Evolutionary conservation across 805 yeast species (phyloP).

Genomic region (Starmerella cellae): DNA sequence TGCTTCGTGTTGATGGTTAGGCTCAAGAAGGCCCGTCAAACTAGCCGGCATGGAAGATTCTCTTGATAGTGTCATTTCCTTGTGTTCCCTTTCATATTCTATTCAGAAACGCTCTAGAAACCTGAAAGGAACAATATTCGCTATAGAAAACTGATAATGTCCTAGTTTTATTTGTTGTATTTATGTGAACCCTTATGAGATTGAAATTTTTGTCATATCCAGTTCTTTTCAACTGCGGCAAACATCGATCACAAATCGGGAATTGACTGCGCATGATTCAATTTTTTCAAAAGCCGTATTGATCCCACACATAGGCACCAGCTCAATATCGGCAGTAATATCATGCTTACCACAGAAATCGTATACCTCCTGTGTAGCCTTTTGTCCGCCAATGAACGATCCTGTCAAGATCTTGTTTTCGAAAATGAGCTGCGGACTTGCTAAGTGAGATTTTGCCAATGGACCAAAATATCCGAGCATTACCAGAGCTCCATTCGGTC

Average conservation of each 20-base stretch:
- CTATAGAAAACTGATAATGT: no score
- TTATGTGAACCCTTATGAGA: no score
- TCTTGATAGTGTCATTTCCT: no score
- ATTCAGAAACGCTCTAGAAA: no score
- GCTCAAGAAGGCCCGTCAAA: no score
- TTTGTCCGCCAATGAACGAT: slow-evolving; percentile 48
- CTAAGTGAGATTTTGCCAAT: slow-evolving; percentile 28
- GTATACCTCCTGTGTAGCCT: slow-evolving; percentile 54
- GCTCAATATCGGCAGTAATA: slow-evolving; percentile 51
- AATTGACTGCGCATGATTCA: slow-evolving; percentile 9
- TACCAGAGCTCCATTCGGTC: slow-evolving; percentile 45
- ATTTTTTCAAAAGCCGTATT: slow-evolving; percentile 15
- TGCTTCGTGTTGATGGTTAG: no score
- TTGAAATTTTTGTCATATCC: no score
- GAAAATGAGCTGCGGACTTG: slow-evolving; percentile 35
- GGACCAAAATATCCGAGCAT: slow-evolving; percentile 51
- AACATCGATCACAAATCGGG: slow-evolving; percentile 18
- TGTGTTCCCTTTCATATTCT: no score
- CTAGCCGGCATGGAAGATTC: no score
- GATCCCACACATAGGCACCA: slow-evolving; percentile 33
- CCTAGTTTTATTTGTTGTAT: no score
- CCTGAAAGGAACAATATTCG: no score
- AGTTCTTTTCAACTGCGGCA: no score
- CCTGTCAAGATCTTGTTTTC: slow-evolving; percentile 31
- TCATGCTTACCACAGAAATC: slow-evolving; percentile 47